Percentiles rank a stretch among this genome's conserved stretches.
phyloP scores from a whole-genome alignment of 2,329 filamentous ascomycete species.

The Cercospora sesami region DNA sequence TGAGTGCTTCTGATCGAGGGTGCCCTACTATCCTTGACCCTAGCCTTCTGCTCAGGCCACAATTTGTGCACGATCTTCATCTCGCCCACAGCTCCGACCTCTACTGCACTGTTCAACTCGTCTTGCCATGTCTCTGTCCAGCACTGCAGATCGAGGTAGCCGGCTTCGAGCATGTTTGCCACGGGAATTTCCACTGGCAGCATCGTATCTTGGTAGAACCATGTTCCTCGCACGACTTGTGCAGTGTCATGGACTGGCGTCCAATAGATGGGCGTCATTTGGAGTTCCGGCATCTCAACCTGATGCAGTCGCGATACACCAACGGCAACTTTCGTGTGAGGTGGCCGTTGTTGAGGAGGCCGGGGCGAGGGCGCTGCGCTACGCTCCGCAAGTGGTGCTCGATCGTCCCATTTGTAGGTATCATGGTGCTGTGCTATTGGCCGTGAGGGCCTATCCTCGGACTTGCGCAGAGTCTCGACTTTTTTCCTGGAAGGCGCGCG shows the following conservation, averaged over 20 bases:
- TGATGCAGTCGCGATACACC: slow-evolving; percentile 87
- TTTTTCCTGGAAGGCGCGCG: slow-evolving; percentile 50
- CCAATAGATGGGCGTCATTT: slow-evolving; percentile 98
- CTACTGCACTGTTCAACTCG: slow-evolving; percentile 83
- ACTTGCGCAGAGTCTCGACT: slow-evolving; percentile 23
- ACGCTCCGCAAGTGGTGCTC: slow-evolving; percentile 35
- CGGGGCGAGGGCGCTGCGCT: slow-evolving; percentile 31
- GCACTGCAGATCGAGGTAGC: slow-evolving; percentile 73
- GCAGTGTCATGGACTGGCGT: slow-evolving; percentile 87
- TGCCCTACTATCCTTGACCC: slow-evolving; percentile 50
- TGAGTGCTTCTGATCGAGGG: slow-evolving; percentile 28
- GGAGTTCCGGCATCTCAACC: slow-evolving; percentile 74
- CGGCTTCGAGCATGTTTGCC: slow-evolving; percentile 89
- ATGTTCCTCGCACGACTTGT: slow-evolving; percentile 79
- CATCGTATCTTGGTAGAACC: slow-evolving; percentile 98
- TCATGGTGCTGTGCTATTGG: slow-evolving; percentile 42
- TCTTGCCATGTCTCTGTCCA: slow-evolving; percentile 93
- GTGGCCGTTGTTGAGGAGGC: slow-evolving; percentile 39
- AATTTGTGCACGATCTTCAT: slow-evolving; percentile 83
- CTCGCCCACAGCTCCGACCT: slow-evolving; percentile 85
- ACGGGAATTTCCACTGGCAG: slow-evolving; percentile 79
- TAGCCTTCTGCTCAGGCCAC: slow-evolving; percentile 70
- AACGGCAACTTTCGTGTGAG: slow-evolving; percentile 68
- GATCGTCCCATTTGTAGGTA: slow-evolving; percentile 53
- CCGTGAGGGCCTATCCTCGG: slow-evolving; percentile 32